Evolutionary conservation across 805 yeast species (phyloP), one percentile per base, ranked within the genome.

Genomic region (Wickerhamomyces alni): DNA sequence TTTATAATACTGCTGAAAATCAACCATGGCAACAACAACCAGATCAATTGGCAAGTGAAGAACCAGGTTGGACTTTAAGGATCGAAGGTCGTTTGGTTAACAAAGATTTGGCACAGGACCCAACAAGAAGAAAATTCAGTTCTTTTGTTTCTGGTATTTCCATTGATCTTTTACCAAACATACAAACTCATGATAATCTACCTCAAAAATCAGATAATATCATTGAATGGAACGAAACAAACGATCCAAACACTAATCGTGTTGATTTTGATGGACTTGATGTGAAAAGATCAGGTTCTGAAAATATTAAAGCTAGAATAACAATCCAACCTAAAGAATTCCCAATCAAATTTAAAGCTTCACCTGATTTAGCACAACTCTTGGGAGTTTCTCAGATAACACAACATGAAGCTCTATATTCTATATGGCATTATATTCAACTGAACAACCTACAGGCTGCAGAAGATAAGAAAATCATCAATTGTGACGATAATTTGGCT

Each of bases 1-100:
- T 93, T 16, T 87, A 89, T 53, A 87, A 86, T 57, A 82, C 87
- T 5, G 68, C 83, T 24, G 85, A 81, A 45, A 85, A 86, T 58
- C 98, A 91, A 63, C 86, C 91, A 33, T 93, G 98, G 98, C 91
- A 84, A 29, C 89, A 96, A 95, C 87, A 81, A 57, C 45, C 47
- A 40, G 39, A 45, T 21, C 24, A 21, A 9, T 9, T 21, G 6
- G 45, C 45, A 28, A 26, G 41, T 30, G 56, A 51, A 3, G 76
- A 70, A 33, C 73, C 86, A 3, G 58, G 75, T 1, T 91, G 97
- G 97, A 83, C 93, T 1, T 70, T 91, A 48, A 72, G 94, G 41
- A 74, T 93, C 19, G 98, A 93, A 61, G 99, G 99, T 12, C 69
- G 89, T 43, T 64, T 87, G 18, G 64, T 89, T 16, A 77, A 78